Evolutionary conservation across 768 basidiomycete genomes (phyloP), one percentile per base, ranked within the genome.

Genomic region (Boletus reticulatus): DNA sequence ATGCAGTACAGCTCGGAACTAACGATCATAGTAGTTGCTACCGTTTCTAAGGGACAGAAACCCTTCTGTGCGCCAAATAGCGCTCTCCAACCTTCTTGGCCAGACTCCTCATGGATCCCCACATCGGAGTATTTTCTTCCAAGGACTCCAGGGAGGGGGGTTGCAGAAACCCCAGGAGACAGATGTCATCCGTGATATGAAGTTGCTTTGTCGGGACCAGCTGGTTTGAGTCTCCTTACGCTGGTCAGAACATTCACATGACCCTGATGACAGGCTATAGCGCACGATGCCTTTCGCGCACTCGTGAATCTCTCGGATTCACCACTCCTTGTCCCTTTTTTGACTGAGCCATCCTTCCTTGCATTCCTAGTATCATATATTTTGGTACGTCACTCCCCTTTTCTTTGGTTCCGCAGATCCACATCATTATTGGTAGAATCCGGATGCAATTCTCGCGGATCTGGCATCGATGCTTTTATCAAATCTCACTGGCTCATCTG

Each of bases 381-480:
- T 52, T 78, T 95, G 60, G 95, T 97, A 62, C 48, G 91, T 78
- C 22, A 13, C n/a, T 24, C 27, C 17, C 17, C 56, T 36, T 59
- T 24, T 36, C 45, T 31, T 50, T 17, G 12, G 43, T 43, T 43
- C 19, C 20, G 34, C 48, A 53, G 48, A 53, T 61, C 58, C 34
- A 11, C 48, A 56, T 56, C 55, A 53, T 53, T 27, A 20, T 27
- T 22, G 39, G 10, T 62, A 98, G 94, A 89, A 94, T 72, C 88
- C 92, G n/a, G 84, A 88, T 57, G 85, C 95, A 11, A 84, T 88
- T 54, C 87, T 98, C 27, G 93, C 94, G 34, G 95, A 98, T 76
- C 84, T 98, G 19, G 93, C 94, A 4, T 82, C 92, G n/a, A 98
- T 98, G 96, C 78, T 98, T 2, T 80, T 98, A 11, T 96, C 94